Evolutionary conservation across 805 yeast species (phyloP), one percentile per base, ranked within the genome.

Genomic region (Kodamaea nitidulidarum): DNA sequence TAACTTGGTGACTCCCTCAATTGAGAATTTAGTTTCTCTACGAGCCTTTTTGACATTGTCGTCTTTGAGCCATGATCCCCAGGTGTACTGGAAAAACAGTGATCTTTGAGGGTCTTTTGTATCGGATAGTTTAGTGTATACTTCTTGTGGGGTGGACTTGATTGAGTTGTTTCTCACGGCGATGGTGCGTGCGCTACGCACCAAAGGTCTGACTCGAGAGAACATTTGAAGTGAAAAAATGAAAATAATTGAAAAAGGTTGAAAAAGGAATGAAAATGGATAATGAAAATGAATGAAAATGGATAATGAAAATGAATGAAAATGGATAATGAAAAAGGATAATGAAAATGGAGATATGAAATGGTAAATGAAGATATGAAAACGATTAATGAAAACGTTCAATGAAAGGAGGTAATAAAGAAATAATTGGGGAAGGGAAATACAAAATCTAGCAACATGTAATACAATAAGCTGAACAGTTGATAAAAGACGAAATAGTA

Each of bases 51-150:
- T 90, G 22, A 61, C 62, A 40, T 71, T 73, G 57, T 93, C 96
- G 55, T 91, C 78, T 46, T 73, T 77, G 52, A 90, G 66, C 98
- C 98, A 91, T 5, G 95, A 76, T 35, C 98, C 98, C 95, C 98
- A 91, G 2, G 93, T 71, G 58, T 88, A 91, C 51, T 84, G 78
- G 70, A 87, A 91, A 54, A 93, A 86, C 31, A 78, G 70, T 40
- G 74, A 75, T 60, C 90, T 73, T 36, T 78, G 65, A 8, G 88
- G 87, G 54, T 84, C 90, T 28, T 70, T 62, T 40, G 77, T 76
- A 50, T 82, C 83, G 20, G 73, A 61, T 16, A 84, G 54, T 43
- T 71, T 71, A 38, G 90, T 83, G 55, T 56, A 68, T n/a, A 65
- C 56, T 49, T 68, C 73, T 18, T 47, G 49, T 8, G 73, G 72